A percentile compares a stretch with the other conserved stretches of the same genome.
phyloP scores from a whole-genome alignment of 2,329 filamentous ascomycete genomes.

The Colletotrichum graminicola region DNA sequence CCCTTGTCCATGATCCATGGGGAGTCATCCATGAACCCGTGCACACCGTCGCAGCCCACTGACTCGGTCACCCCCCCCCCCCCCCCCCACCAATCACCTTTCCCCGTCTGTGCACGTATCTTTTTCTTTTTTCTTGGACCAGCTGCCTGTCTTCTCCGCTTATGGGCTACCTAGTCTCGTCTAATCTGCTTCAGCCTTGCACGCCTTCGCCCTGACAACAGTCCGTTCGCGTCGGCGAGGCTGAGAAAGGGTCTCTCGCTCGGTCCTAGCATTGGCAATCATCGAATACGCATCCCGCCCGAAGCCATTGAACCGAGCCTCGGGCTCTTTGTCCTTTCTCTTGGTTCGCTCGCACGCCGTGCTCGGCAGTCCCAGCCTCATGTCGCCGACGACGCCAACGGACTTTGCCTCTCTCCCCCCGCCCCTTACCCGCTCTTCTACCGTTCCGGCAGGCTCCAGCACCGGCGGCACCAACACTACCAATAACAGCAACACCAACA shows the following conservation, averaged over 20 bases:
- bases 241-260: constrained; percentile 30
- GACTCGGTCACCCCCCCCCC: constrained; percentile 25
- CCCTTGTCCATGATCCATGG: constrained; percentile 7
- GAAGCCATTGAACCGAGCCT: constrained; percentile 19
- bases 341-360: not conserved
- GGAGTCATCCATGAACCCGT: not conserved
- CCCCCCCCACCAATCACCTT: constrained; percentile 29
- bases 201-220: constrained; percentile 17
- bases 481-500: constrained; percentile 14
- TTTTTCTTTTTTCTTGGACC: not conserved
- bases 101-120: constrained; percentile 36
- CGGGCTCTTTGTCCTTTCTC: not conserved
- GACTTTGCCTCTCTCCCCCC: constrained; percentile 39
- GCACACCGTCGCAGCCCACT: not conserved
- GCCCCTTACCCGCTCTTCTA: constrained; percentile 55
- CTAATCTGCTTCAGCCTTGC: constrained; percentile 10
- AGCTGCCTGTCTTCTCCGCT: not conserved
- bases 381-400: constrained; percentile 40
- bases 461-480: constrained; percentile 19
- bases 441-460: constrained; percentile 51
- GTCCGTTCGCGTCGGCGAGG: constrained; percentile 33
- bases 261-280: constrained; percentile 9
- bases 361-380: constrained; percentile 20
- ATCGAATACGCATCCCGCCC: not conserved
- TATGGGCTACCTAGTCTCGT: not conserved